Percentiles rank a stretch among this genome's conserved stretches.
These are phyloP conservation scores for Leishmania braziliensis DNA, from an alignment of 208 protist genomes.

Conservation along the genomic window DNA sequence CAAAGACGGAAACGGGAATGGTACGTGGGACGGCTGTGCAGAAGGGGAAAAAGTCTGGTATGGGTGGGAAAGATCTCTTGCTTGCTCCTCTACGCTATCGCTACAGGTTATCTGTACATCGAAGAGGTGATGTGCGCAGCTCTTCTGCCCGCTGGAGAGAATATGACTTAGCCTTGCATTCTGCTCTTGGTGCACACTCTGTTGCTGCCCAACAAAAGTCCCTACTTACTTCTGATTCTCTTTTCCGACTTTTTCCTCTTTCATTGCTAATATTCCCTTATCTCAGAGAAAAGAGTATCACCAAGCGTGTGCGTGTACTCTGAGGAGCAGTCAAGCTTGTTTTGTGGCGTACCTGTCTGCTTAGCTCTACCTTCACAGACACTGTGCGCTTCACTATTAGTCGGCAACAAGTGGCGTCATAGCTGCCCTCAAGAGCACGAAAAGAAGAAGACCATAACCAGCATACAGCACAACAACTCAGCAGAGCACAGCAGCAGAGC, in stretches of 20 bases:
- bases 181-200: slow-evolving; percentile 1
- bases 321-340: not conserved
- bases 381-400: not conserved
- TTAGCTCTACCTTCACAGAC: not conserved
- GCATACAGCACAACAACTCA: not conserved
- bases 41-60: not conserved
- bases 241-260: slow-evolving; percentile 4
- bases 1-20: not conserved
- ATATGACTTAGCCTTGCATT: not conserved
- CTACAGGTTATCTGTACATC: too few species aligned
- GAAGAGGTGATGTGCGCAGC: not conserved
- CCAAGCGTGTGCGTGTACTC: not conserved
- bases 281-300: not conserved
- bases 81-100: not conserved
- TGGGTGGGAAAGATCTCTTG: not conserved
- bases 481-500: not conserved
- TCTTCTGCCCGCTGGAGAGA: not conserved
- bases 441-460: not conserved
- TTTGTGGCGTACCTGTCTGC: not conserved
- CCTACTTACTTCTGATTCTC: slow-evolving; percentile 3
- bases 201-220: not conserved
- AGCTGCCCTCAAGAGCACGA: not conserved
- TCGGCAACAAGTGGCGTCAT: not conserved
- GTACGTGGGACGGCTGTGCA: not conserved
- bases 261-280: not conserved